Conservation (phyloP, 495 filamentous ascomycete genomes). For the Bryoglossum gracile region DNA sequence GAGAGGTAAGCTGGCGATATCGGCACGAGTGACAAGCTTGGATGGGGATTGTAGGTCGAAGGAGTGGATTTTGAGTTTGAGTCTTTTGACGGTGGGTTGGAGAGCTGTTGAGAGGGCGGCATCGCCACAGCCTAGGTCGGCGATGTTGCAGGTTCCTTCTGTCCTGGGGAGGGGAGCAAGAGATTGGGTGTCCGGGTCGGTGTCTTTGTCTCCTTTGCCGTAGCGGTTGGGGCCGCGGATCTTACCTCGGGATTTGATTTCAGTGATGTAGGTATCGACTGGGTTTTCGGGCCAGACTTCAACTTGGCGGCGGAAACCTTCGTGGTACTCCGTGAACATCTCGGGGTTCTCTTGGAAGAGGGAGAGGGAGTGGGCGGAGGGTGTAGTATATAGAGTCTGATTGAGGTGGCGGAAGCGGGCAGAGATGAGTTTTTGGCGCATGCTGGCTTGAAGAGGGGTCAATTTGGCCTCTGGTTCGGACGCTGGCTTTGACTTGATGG, state of each 20-base stretch:
- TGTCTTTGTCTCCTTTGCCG: background rate
- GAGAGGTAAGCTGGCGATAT: constrained; percentile 77
- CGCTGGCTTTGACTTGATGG: background rate
- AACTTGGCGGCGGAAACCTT: constrained; percentile 90
- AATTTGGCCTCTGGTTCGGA: constrained; percentile 37
- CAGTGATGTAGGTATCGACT: constrained; percentile 69
- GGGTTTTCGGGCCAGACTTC: constrained; percentile 94
- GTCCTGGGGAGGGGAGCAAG: constrained; percentile 39
- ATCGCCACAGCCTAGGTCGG: constrained; percentile 78
- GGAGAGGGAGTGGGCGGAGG: constrained; percentile 67
- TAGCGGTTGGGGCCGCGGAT: constrained; percentile 10
- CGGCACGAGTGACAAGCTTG: constrained; percentile 72
- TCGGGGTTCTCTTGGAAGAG: constrained; percentile 77
- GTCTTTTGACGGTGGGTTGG: constrained; percentile 40
- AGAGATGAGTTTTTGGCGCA: constrained; percentile 87
- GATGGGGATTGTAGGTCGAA: constrained; percentile 53
- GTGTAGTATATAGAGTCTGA: constrained; percentile 88
- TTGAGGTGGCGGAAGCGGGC: constrained; percentile 97
- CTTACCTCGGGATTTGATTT: constrained; percentile 37
- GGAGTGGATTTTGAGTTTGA: constrained; percentile 59
- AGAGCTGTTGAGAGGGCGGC: constrained; percentile 59
- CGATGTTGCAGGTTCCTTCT: constrained; percentile 64
- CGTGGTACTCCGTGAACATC: constrained; percentile 90
- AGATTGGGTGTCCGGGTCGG: background rate
- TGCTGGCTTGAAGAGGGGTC: constrained; percentile 85